Evolutionary conservation across 768 basidiomycete genomes (phyloP).

Genomic region (Suillus americanus): DNA sequence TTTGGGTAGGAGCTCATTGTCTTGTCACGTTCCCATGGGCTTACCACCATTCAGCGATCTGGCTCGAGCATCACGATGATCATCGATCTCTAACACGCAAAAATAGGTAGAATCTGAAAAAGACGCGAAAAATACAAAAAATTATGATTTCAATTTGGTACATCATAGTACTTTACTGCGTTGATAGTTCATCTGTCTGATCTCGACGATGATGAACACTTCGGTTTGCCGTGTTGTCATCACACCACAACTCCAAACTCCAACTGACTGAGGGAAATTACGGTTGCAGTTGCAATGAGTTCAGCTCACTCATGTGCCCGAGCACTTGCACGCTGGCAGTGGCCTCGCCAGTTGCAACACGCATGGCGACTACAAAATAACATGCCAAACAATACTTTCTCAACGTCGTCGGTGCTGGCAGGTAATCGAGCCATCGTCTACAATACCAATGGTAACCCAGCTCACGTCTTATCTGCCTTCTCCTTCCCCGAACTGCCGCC

Average conservation of each 20-base stretch:
- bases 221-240: background rate
- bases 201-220: background rate
- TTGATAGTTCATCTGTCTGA: background rate
- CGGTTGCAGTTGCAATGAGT: background rate
- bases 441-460: slow-evolving; percentile 56
- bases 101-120: slow-evolving; percentile 75
- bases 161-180: background rate
- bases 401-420: slow-evolving; percentile 28
- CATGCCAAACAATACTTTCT: slow-evolving; percentile 23
- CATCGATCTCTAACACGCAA: slow-evolving; percentile 21
- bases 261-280: background rate
- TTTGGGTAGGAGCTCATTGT: slow-evolving; percentile 57
- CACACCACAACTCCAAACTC: background rate
- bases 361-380: background rate
- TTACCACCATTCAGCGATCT: slow-evolving; percentile 43
- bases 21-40: background rate
- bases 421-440: slow-evolving; percentile 69
- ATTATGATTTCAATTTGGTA: slow-evolving; percentile 10
- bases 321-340: background rate
- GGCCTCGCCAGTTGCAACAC: background rate
- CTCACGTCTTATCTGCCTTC: slow-evolving; percentile 53
- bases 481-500: slow-evolving; percentile 52
- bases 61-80: slow-evolving; percentile 24
- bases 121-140: slow-evolving; percentile 52
- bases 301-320: background rate